Percentiles rank a stretch among this genome's conserved stretches.
These are phyloP conservation scores for Phytophthora tentaculata DNA, from an alignment of 352 stramenopile genomes.

Conservation along the genomic window DNA sequence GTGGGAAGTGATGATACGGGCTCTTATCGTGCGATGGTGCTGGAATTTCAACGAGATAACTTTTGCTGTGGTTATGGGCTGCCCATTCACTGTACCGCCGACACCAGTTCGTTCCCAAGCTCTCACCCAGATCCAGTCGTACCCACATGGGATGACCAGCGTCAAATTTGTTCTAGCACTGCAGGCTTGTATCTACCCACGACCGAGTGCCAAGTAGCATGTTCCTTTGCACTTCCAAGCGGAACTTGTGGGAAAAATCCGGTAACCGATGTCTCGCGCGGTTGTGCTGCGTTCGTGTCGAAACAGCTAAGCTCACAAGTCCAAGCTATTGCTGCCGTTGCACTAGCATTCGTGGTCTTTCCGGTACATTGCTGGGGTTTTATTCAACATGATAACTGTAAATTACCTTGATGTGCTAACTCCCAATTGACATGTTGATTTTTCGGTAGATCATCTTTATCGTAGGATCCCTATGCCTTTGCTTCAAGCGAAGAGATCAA, in stretches of 20 bases:
- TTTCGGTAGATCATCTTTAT: conserved; percentile 54
- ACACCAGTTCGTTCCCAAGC: conserved; percentile 55
- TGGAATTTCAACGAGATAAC: conserved; percentile 64
- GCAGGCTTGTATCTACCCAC: conserved; percentile 51
- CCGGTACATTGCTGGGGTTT: conserved; percentile 38
- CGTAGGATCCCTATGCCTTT: conserved; percentile 60
- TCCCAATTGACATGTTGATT: too few species aligned
- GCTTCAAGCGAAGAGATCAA: conserved; percentile 75
- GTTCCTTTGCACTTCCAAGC: conserved; percentile 70
- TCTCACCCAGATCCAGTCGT: conserved; percentile 46
- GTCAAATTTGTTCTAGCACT: conserved; percentile 38
- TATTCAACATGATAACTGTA: not conserved
- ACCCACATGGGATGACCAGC: conserved; percentile 30
- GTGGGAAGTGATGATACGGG: conserved; percentile 13
- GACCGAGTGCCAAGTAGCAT: conserved; percentile 52
- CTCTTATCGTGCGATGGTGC: conserved; percentile 60
- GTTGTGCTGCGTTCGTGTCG: conserved; percentile 61
- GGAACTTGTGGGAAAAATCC: conserved; percentile 66
- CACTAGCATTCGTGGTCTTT: conserved; percentile 50
- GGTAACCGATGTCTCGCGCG: conserved; percentile 51
- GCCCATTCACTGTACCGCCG: conserved; percentile 53
- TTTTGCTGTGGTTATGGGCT: conserved; percentile 78
- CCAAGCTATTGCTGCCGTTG: conserved; percentile 46
- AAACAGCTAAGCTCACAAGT: conserved; percentile 48
- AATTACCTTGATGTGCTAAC: not conserved